These are phyloP conservation scores for Dunaliella primolecta DNA, from an alignment of 139 green algal species.

Conservation along the genomic window DNA sequence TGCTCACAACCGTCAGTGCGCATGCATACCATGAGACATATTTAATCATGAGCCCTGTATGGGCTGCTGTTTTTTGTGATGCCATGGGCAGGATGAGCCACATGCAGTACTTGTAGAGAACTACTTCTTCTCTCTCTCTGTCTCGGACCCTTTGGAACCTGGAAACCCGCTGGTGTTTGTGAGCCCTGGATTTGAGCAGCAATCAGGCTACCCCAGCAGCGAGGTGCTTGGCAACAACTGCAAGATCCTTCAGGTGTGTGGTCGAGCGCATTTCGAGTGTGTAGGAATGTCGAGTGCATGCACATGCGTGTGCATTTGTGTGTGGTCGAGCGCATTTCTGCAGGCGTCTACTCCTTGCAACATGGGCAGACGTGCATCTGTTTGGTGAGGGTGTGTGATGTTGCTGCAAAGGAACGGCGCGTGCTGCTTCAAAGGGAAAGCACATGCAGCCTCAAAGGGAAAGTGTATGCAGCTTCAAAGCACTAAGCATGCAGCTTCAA, in stretches of 20 bases:
- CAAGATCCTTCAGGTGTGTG: constrained; percentile 29
- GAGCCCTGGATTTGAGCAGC: constrained; percentile 34
- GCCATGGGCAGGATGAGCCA: constrained; percentile 18
- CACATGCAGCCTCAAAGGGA: too few species aligned
- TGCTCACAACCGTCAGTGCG: too few species aligned
- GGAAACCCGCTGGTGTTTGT: constrained; percentile 39
- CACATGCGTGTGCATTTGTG: background rate
- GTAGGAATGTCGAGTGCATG: too few species aligned
- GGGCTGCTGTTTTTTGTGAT: too few species aligned
- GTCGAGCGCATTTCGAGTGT: background rate
- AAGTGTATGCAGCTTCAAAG: too few species aligned
- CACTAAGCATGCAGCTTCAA: too few species aligned
- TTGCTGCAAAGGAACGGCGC: too few species aligned
- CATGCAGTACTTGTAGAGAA: background rate
- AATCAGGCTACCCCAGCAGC: constrained; percentile 27
- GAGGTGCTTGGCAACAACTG: constrained; percentile 39
- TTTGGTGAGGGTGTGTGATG: too few species aligned
- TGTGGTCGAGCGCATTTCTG: background rate
- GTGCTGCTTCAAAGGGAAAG: too few species aligned
- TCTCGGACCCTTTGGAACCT: constrained; percentile 21
- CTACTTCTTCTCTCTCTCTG: constrained; percentile 19
- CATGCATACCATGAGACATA: too few species aligned
- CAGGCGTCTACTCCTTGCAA: background rate
- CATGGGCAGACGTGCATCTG: too few species aligned
- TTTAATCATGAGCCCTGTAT: too few species aligned